These are phyloP conservation scores for Acmispon strigosus DNA, from an alignment of 306 rosid genomes.

Conservation along the genomic window DNA sequence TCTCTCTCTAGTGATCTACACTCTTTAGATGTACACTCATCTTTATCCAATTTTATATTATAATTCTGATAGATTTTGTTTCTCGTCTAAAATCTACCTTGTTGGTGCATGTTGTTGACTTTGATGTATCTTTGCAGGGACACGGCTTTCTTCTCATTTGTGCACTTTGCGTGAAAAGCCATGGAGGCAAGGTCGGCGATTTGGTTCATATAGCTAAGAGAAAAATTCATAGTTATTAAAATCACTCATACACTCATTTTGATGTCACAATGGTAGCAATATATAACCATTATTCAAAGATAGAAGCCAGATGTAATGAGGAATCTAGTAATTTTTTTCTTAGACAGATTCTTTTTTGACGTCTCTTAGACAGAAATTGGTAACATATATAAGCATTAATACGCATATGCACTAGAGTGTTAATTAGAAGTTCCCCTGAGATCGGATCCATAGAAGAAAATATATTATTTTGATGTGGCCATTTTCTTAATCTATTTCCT, in stretches of 20 bases:
- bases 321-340: neutral
- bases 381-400: neutral
- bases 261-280: neutral
- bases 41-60: no score
- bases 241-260: neutral
- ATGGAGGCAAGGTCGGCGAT: neutral
- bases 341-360: neutral
- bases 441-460: no score
- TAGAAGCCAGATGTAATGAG: neutral
- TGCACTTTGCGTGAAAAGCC: neutral
- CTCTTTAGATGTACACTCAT: no score
- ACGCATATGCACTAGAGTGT: no score
- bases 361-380: neutral
- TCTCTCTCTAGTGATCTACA: no score
- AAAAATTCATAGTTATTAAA: neutral
- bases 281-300: neutral
- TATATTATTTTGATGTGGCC: no score
- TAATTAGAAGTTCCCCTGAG: no score
- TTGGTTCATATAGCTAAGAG: neutral
- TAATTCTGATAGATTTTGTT: no score
- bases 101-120: neutral
- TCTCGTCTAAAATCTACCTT: no score
- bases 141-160: neutral
- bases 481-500: no score
- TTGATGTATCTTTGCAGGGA: slow-evolving; percentile 11